phyloP scores from a whole-genome alignment of 331 rosid species.

The Quercus tomentella region DNA sequence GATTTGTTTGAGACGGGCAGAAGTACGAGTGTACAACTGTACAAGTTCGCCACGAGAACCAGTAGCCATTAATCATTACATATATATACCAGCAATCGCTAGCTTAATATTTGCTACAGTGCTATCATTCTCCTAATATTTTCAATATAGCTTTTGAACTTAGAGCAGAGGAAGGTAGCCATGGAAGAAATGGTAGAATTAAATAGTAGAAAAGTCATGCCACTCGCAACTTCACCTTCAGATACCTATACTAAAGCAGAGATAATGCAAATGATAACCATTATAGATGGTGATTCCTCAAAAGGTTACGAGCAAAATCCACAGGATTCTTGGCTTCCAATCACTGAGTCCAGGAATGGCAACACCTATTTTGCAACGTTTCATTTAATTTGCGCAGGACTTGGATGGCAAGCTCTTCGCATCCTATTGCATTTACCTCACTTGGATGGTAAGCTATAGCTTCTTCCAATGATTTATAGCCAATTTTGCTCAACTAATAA shows the following conservation, averaged over 20 bases:
- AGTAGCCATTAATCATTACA: too few relatives aligned
- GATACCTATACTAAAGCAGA: neutral
- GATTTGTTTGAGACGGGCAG: too few relatives aligned
- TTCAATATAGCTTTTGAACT: too few relatives aligned
- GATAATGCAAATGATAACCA: slow-evolving; percentile 5
- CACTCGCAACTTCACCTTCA: neutral
- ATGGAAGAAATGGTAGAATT: slow-evolving; percentile 2
- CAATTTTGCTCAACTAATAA: too few relatives aligned
- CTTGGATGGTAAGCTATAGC: slow-evolving; percentile 60
- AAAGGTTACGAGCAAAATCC: slow-evolving; percentile 9
- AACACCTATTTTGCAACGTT: slow-evolving; percentile 33
- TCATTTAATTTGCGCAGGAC: slow-evolving; percentile 48
- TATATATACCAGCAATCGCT: too few relatives aligned
- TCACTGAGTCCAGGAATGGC: slow-evolving; percentile 60
- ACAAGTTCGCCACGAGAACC: too few relatives aligned
- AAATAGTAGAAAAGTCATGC: neutral
- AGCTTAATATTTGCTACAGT: too few relatives aligned
- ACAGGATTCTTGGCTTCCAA: slow-evolving; percentile 57
- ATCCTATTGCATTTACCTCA: slow-evolving; percentile 58
- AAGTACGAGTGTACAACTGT: too few relatives aligned
- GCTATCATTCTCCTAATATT: too few relatives aligned
- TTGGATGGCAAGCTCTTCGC: slow-evolving; percentile 56
- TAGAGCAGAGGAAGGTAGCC: neutral
- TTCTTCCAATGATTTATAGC: neutral
- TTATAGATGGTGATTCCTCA: neutral